Conservation (phyloP, 1,284 basidiomycete species). For the Ustilago nuda region DNA sequence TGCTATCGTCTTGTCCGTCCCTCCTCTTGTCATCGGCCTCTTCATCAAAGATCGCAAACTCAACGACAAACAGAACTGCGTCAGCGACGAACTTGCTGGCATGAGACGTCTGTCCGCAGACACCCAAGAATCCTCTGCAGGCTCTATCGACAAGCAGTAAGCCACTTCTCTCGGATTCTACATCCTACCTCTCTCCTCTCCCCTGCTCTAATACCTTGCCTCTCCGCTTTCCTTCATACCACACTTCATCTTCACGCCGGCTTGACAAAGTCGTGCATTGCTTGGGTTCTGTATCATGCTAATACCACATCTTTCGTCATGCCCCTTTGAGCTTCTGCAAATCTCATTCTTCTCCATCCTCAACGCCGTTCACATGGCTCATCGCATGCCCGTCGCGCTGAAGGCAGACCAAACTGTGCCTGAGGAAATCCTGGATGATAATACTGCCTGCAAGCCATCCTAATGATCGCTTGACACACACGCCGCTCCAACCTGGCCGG, state of each 20-base stretch:
- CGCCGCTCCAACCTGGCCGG: too few species aligned
- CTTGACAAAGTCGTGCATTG: background rate
- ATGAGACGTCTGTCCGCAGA: constrained; percentile 45
- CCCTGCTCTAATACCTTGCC: background rate
- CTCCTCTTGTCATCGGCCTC: constrained; percentile 55
- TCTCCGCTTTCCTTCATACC: background rate
- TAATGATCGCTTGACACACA: too few species aligned
- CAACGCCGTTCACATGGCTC: background rate
- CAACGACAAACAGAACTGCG: constrained; percentile 63
- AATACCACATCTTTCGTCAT: constrained; percentile 3
- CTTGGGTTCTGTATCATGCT: constrained; percentile 7
- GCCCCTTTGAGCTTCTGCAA: background rate
- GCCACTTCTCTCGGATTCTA: background rate
- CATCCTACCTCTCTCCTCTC: background rate
- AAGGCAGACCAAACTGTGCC: too few species aligned
- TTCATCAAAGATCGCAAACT: constrained; percentile 61
- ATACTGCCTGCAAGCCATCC: too few species aligned
- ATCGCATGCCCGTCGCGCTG: background rate
- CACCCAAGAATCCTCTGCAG: constrained; percentile 21
- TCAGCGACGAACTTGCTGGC: constrained; percentile 63
- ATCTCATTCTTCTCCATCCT: too few species aligned
- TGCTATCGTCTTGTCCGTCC: constrained; percentile 55
- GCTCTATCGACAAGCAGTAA: constrained; percentile 31
- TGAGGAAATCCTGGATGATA: too few species aligned
- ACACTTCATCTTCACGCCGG: background rate